Conservation (phyloP, 2,329 filamentous ascomycete genomes). For the Calonectria pseudoreteaudii region DNA sequence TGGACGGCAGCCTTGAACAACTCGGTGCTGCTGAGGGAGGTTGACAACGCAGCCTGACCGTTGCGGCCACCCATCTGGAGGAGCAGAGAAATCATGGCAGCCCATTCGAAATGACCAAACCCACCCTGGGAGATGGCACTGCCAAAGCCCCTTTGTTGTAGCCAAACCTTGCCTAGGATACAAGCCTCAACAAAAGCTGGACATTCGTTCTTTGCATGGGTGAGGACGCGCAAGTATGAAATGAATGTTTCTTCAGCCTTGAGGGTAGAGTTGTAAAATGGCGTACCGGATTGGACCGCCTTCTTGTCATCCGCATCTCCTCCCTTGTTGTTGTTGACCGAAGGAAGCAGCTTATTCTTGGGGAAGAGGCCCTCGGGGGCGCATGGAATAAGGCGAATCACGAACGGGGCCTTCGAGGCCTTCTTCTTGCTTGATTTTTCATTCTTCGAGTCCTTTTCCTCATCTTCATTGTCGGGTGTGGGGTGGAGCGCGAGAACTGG, state of each 20-base stretch:
- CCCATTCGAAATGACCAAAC: slow-evolving; percentile 95
- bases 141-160: slow-evolving; percentile 86
- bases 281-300: slow-evolving; percentile 65
- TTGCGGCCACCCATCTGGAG: slow-evolving; percentile 81
- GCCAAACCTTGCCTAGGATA: slow-evolving; percentile 87
- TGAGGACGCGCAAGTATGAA: slow-evolving; percentile 80
- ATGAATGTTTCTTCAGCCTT: slow-evolving; percentile 81
- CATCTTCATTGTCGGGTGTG: slow-evolving; percentile 35
- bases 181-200: slow-evolving; percentile 85
- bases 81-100: slow-evolving; percentile 81
- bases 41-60: slow-evolving; percentile 78
- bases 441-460: slow-evolving; percentile 36
- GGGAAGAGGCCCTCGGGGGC: slow-evolving; percentile 78
- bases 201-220: slow-evolving; percentile 76
- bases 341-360: slow-evolving; percentile 75
- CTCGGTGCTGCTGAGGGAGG: slow-evolving; percentile 89
- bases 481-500: slow-evolving; percentile 70
- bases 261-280: slow-evolving; percentile 90
- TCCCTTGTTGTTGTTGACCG: slow-evolving; percentile 76
- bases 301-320: slow-evolving; percentile 59
- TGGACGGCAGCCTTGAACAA: slow-evolving; percentile 96
- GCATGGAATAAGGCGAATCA: slow-evolving; percentile 83
- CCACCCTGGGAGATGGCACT: slow-evolving; percentile 79
- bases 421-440: slow-evolving; percentile 43
- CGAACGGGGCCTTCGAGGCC: slow-evolving; percentile 56